Evolutionary conservation across 2,329 filamentous ascomycete genomes (phyloP), one percentile per base, ranked within the genome.

Genomic region (Fusarium tricinctum): DNA sequence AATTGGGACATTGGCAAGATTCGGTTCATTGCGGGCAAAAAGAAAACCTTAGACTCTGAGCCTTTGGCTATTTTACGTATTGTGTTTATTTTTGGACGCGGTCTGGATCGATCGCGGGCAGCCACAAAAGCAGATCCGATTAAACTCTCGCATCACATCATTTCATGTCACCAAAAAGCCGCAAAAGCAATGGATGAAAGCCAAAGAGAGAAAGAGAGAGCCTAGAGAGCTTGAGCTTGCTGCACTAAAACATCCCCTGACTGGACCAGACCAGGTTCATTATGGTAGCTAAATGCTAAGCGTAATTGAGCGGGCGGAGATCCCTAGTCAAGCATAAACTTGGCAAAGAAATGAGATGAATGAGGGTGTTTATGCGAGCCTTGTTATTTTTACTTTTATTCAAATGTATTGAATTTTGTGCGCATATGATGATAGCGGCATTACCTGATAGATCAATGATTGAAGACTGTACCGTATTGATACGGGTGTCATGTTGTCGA

Each of bases 341-440:
- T 65, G 65, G 63, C 51, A 59, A 65, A 52, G 68, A 71, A 71
- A 71, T 71, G 66, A 71, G 66, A 70, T 71, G 58, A 61, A 61
- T 54, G 54, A 58, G 54, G 54, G 26, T 45, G 54, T 54, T 64
- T 45, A 70, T 72, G 69, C 69, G 56, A 53, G 50, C 49, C 14
- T n/a, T 22, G 32, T 17, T 26, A 9, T 9, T 26, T 26, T 26
- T 26, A 26, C 22, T 26, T 26, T 26, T 26, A 23, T 45, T 45
- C 52, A 30, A 32, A 7, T 22, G 9, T 10, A 28, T 40, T 45
- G 3, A n/a, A 42, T 22, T 55, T 35, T 63, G 53, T 49, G 32
- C 35, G 39, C 42, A 23, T 48, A 35, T 48, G 22, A 32, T 47
- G 32, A 71, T 69, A 68, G 59, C 64, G 68, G 64, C 56, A 68